phyloP scores from a whole-genome alignment of 129 eudicot genomes.

The Artemisia argyi region DNA sequence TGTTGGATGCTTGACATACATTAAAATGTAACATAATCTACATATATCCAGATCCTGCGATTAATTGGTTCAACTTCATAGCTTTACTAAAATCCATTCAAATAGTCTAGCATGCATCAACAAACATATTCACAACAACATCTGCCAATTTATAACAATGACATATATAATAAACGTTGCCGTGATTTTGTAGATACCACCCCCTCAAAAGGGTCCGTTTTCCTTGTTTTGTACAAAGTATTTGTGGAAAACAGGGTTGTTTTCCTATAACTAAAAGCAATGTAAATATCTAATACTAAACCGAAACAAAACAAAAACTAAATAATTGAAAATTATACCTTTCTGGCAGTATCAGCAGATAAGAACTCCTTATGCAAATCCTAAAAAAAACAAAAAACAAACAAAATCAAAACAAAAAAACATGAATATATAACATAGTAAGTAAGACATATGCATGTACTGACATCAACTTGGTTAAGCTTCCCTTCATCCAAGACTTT shows the following conservation, averaged over 20 bases:
- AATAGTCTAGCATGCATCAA: background rate
- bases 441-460: background rate
- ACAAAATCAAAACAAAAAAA: background rate
- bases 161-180: no score
- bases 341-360: constrained; percentile 37
- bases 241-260: no score
- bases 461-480: constrained; percentile 77
- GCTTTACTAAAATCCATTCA: background rate
- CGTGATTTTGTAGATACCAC: no score
- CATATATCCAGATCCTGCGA: no score
- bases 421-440: background rate
- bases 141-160: no score
- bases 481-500: constrained; percentile 86
- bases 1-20: no score
- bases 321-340: constrained; percentile 12
- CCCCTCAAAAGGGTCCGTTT: no score
- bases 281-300: no score
- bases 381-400: constrained; percentile 10
- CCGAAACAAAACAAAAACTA: background rate
- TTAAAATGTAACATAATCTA: no score
- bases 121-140: background rate
- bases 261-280: no score
- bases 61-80: no score
- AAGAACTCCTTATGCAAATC: constrained; percentile 38
- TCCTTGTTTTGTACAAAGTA: no score